Evolutionary conservation across 805 yeast genomes (phyloP), one percentile per base, ranked within the genome.

Genomic region (Metschnikowia henanensis): DNA sequence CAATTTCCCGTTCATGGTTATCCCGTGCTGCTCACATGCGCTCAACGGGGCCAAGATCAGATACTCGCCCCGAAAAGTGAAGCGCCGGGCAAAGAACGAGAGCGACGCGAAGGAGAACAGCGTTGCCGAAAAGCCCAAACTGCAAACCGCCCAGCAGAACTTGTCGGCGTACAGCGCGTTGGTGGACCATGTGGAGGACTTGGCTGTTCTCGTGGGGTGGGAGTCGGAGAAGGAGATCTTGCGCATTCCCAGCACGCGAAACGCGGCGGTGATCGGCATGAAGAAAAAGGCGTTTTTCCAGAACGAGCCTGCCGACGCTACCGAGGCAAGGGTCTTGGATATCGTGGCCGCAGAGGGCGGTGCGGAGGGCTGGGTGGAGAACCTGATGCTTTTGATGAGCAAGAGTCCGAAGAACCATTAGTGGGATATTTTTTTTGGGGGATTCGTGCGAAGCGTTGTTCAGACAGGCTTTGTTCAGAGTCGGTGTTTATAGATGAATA

Each of bases 1-100:
- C 9, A 90, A 89, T 0, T 85, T 76, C 49, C 96, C 97, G 6
- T 92, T 88, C 60, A 70, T 92, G 72, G 96, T 89, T 8, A 87
- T 92, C 32, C 98, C 98, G 9, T 92, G 98, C 61, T 92, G 98
- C 62, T 90, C 97, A 0, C 96, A 92, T 63, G 80, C 85, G 2
- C 73, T 92, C 33, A 77, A 83, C 5, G 98, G 98, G 2, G 82
- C 80, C 22, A 81, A 81, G 53, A 70, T 75, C 3, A 73, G 97
- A 55, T 91, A 77, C 56, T 68, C 81, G 13, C 76, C 79, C 2
- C 70, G 72, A n/a, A 43, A 36, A 43, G 58, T 55, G 35, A 29
- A 41, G 8, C 46, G 29, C 16, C 35, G 25, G 23, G 28, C 41
- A 6, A 37, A 18, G 20, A 38, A 30, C 8, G 21, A 41, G 5